Base-by-base conservation (phyloP, 495 filamentous ascomycete genomes). In the Penicillium riverlandense region DNA sequence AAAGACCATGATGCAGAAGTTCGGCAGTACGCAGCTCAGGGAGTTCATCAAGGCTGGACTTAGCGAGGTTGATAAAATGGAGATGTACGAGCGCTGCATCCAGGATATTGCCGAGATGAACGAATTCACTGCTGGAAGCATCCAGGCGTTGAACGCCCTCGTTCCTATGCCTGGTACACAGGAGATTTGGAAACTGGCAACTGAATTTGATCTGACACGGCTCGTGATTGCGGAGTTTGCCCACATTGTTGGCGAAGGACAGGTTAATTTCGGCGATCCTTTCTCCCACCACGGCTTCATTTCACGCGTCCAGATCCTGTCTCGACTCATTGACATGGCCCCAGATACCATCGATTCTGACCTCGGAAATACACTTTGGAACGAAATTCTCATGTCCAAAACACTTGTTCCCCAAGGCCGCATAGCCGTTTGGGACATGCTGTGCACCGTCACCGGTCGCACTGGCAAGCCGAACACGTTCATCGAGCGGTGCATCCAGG, bases 71-170 rank as follows among this genome's bases (percentile, higher is more conserved):
- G 69, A 72, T 37, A 73, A 76, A 41, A 67, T 68, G 47, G 61
- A 67, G 9, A 79, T 82, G 11, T 81, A 80, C 41, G 63, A 74
- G 42, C 63, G 65, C 30, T 83, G 80, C 44, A 66, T 84, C 27
- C 59, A 69, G 32, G 79, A 85, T 50, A 79, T 85, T 40, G 67
- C 74, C 10, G 63, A 68, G 34, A 74, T 61, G 60, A 80, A 74
- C 16, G 46, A 69, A 29, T 78, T 69, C 27, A 73, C 75, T 7
- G 74, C 76, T 4, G 88, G 88, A 2, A 92, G 86, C 53, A 78
- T 90, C 11, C 85, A 82, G 49, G 81, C 80, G 6, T 63, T 95
- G 29, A 73, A 68, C 45, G 74, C 77, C 13, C 62, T 90, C 13
- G 52, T 84, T 4, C 69, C 76, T 7, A 40, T 43, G 11, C 54